Percentiles rank a stretch among this genome's conserved stretches.
These are phyloP conservation scores for Russula sp. DNA, from an alignment of 768 basidiomycete genomes.

Conservation along the genomic window DNA sequence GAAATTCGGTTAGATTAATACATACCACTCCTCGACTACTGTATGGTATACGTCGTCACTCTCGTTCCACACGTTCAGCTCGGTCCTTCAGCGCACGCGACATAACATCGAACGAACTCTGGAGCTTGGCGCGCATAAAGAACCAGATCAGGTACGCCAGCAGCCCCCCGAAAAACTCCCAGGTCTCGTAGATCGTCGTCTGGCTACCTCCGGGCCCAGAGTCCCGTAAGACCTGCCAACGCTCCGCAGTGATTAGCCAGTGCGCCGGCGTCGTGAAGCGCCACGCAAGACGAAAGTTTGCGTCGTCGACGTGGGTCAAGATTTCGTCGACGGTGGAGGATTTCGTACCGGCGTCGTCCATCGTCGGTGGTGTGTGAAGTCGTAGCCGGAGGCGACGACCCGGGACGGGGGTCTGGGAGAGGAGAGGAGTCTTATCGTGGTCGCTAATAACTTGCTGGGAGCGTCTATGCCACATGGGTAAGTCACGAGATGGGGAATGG, in stretches of 20 bases:
- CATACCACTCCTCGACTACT: no score
- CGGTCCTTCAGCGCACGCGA: conserved; percentile 9
- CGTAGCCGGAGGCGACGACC: conserved; percentile 1
- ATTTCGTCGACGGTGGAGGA: conserved; percentile 3
- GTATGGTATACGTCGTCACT: background rate
- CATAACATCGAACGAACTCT: conserved; percentile 13
- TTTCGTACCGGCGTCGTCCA: conserved; percentile 4
- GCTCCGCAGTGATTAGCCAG: conserved; percentile 12
- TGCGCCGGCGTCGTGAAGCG: conserved; percentile 10
- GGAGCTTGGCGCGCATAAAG: conserved; percentile 8
- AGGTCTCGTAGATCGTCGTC: conserved; percentile 11
- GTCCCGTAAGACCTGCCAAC: conserved; percentile 14
- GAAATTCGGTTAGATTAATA: no score
- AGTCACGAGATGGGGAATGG: background rate
- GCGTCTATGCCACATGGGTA: background rate
- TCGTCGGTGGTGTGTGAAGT: conserved; percentile 4
- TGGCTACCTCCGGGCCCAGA: background rate
- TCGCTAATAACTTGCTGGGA: conserved; percentile 3
- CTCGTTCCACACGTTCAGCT: conserved; percentile 1
- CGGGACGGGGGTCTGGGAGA: background rate
- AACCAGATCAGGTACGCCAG: conserved; percentile 9
- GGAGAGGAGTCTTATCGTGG: background rate
- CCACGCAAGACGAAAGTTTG: conserved; percentile 9
- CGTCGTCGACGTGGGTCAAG: conserved; percentile 6
- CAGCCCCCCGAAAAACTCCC: conserved; percentile 10